Evolutionary conservation across 2,329 filamentous ascomycete species (phyloP).

Genomic region (Delphinella strobiligena): DNA sequence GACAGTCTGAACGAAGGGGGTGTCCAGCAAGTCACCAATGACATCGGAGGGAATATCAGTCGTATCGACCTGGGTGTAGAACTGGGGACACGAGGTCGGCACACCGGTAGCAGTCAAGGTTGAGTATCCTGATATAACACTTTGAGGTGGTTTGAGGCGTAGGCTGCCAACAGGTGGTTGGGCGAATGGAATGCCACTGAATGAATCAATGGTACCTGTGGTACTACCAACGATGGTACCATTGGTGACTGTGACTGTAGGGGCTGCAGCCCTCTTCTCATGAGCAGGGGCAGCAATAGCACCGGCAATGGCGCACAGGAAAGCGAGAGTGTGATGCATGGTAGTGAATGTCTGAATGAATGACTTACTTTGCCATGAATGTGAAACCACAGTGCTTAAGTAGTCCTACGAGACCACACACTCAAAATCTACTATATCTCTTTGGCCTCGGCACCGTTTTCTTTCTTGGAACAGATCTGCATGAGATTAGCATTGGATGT

Average conservation of each 20-base stretch:
- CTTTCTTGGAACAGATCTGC: too few relatives aligned
- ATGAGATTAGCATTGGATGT: too few relatives aligned
- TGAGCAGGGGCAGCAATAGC: constrained; percentile 7
- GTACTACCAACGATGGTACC: constrained; percentile 44
- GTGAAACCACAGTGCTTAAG: too few relatives aligned
- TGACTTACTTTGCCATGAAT: too few relatives aligned
- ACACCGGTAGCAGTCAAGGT: constrained; percentile 47
- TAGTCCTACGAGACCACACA: too few relatives aligned
- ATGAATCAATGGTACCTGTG: constrained; percentile 47
- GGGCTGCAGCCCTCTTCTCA: constrained; percentile 19
- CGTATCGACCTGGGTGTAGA: constrained; percentile 44
- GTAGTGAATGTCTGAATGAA: neutral
- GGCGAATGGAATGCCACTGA: constrained; percentile 65
- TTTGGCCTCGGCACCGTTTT: too few relatives aligned
- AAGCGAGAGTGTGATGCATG: constrained; percentile 5
- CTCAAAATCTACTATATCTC: too few relatives aligned
- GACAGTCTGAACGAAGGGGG: constrained; percentile 25
- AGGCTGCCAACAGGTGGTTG: constrained; percentile 54
- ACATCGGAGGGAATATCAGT: constrained; percentile 23
- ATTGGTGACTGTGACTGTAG: constrained; percentile 43
- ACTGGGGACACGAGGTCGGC: constrained; percentile 59
- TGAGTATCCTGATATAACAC: constrained; percentile 45
- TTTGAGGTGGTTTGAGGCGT: constrained; percentile 57
- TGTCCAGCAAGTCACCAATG: constrained; percentile 26
- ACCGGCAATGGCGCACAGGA: constrained; percentile 7